phyloP scores from a whole-genome alignment of 1,284 basidiomycete species.

The Bjerkandera adusta region DNA sequence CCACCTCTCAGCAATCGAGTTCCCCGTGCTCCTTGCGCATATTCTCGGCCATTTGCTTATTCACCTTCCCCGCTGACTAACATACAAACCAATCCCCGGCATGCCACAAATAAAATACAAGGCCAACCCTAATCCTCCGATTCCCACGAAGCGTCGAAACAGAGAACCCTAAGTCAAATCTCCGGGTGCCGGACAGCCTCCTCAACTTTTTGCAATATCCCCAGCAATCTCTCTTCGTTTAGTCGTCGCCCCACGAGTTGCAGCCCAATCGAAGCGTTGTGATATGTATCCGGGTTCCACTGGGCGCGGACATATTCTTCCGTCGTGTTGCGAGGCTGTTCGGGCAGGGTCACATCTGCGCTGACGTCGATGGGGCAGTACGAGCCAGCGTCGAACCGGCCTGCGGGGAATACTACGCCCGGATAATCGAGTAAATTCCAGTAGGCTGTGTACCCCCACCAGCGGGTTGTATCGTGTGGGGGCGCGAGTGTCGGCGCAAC shows the following conservation, averaged over 20 bases:
- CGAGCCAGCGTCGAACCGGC: conserved; percentile 26
- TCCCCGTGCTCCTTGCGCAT: too few relatives aligned
- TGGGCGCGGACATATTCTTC: conserved; percentile 39
- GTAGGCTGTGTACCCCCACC: conserved; percentile 53
- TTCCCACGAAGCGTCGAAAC: too few relatives aligned
- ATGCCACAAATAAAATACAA: too few relatives aligned
- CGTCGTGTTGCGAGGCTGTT: conserved; percentile 35
- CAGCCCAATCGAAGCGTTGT: conserved; percentile 43
- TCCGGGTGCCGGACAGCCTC: conserved; percentile 25
- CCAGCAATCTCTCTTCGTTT: conserved; percentile 48
- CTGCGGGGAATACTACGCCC: conserved; percentile 51
- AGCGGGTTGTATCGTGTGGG: conserved; percentile 47
- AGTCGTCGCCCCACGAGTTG: conserved; percentile 49
- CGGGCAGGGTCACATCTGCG: conserved; percentile 17
- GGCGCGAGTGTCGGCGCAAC: conserved; percentile 50
- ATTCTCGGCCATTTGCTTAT: too few relatives aligned
- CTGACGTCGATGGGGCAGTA: conserved; percentile 20
- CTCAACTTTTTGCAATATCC: conserved; percentile 43
- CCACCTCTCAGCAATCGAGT: too few relatives aligned
- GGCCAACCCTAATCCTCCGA: too few relatives aligned
- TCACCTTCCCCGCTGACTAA: too few relatives aligned
- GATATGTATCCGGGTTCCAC: conserved; percentile 42
- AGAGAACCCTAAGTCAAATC: too few relatives aligned
- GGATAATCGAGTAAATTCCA: conserved; percentile 61
- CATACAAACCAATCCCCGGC: too few relatives aligned